Conservation (phyloP, 129 eudicot genomes). For the Chrysanthemum lavandulifolium region DNA sequence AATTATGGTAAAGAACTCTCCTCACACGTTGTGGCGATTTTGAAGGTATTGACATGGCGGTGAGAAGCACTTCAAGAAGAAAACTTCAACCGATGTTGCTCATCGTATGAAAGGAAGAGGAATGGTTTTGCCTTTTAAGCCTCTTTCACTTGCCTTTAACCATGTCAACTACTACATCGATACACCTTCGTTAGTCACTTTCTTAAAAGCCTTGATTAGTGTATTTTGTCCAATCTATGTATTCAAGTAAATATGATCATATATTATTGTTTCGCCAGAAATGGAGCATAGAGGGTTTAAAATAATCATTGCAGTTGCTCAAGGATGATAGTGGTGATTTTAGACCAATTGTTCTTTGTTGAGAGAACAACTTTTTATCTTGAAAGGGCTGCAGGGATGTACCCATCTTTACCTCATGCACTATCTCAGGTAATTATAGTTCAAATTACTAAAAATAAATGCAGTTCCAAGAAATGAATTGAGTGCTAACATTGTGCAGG, state of each 20-base stretch:
- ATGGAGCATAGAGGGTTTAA: conserved; percentile 28
- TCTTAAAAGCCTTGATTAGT: neutral
- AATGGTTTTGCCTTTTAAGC: conserved; percentile 76
- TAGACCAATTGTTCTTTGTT: conserved; percentile 33
- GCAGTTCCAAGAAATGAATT: neutral
- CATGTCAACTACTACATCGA: conserved; percentile 76
- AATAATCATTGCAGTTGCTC: conserved; percentile 20
- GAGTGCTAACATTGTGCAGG: conserved; percentile 33
- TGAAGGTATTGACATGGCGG: conserved; percentile 29
- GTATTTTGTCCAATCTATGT: neutral
- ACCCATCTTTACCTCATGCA: conserved; percentile 46
- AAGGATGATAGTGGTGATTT: conserved; percentile 31
- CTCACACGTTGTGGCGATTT: conserved; percentile 22
- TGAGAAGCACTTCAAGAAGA: conserved; percentile 17
- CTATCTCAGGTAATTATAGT: conserved; percentile 40
- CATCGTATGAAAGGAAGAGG: conserved; percentile 20
- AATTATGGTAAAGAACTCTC: neutral
- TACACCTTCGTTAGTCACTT: conserved; percentile 54
- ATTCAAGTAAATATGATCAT: neutral
- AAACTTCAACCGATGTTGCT: neutral
- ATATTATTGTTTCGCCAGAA: conserved; percentile 34
- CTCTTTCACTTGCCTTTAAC: conserved; percentile 57
- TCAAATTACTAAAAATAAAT: neutral
- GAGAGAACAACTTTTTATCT: conserved; percentile 50
- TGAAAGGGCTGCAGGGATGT: conserved; percentile 57